Conservation (phyloP, 2,329 filamentous ascomycete species). For the Cucurbitaria berberidis region DNA sequence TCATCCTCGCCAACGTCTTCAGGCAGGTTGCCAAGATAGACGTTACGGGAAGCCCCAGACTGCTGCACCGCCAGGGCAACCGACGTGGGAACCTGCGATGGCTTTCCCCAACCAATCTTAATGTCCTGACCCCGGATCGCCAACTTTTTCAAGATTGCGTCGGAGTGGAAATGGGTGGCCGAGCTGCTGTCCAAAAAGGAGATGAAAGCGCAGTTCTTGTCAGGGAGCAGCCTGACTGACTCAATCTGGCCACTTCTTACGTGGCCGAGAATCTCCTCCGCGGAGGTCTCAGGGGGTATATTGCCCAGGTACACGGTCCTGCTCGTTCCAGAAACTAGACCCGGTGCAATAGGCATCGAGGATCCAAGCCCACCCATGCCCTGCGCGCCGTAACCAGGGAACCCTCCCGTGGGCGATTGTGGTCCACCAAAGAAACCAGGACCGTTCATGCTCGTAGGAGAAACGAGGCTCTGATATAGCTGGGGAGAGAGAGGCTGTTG, state of each 20-base stretch:
- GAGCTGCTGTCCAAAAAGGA: constrained; percentile 98
- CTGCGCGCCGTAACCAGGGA: constrained; percentile 67
- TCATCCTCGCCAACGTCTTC: constrained; percentile 93
- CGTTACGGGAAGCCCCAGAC: constrained; percentile 93
- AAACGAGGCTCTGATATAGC: constrained; percentile 83
- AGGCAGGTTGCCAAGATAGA: constrained; percentile 91
- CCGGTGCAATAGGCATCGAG: constrained; percentile 76
- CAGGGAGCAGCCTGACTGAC: constrained; percentile 93
- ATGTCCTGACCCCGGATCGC: constrained; percentile 98
- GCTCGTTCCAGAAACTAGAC: constrained; percentile 86
- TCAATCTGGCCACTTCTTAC: constrained; percentile 98
- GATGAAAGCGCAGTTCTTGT: constrained; percentile 99
- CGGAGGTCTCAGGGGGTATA: constrained; percentile 95
- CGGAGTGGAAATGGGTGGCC: constrained; percentile 98
- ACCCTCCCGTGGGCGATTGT: constrained; percentile 84
- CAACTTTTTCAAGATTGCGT: constrained; percentile 99
- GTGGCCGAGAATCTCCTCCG: constrained; percentile 95
- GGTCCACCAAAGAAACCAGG: constrained; percentile 80
- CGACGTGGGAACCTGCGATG: constrained; percentile 95
- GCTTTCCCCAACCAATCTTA: constrained; percentile 99
- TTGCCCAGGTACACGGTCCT: constrained; percentile 97
- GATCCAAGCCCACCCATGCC: constrained; percentile 70
- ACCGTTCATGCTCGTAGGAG: constrained; percentile 80
- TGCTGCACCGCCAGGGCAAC: constrained; percentile 98
- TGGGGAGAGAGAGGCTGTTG: constrained; percentile 76